These are phyloP conservation scores for Musa beccarii DNA, from an alignment of 176 grass and related monocot genomes.

Conservation along the genomic window DNA sequence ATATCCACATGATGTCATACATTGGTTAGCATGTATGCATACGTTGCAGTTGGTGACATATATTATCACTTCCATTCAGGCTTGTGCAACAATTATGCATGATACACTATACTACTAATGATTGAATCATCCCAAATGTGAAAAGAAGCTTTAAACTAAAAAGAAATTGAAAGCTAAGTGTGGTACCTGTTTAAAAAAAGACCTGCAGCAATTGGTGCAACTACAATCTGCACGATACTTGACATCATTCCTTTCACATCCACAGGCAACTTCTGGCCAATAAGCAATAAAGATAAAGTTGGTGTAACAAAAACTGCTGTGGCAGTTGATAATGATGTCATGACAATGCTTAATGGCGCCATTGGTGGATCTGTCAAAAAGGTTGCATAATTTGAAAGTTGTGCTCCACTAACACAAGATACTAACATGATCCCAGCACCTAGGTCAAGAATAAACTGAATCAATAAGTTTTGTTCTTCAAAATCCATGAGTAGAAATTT, in stretches of 20 bases:
- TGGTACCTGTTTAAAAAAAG: constrained; percentile 78
- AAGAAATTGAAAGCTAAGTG: not conserved
- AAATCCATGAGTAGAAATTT: not conserved
- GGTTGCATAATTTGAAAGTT: constrained; percentile 92
- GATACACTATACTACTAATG: not conserved
- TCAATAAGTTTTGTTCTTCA: not conserved
- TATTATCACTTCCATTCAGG: not conserved
- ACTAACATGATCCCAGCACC: constrained; percentile 97
- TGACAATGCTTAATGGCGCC: constrained; percentile 96
- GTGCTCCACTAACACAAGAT: constrained; percentile 91
- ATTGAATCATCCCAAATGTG: too few relatives aligned
- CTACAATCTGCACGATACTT: constrained; percentile 88
- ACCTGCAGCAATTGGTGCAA: constrained; percentile 83
- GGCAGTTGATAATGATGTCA: constrained; percentile 95
- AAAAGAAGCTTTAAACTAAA: not conserved
- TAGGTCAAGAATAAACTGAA: constrained; percentile 21
- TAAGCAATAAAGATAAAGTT: constrained; percentile 81
- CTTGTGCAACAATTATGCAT: not conserved
- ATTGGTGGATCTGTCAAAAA: constrained; percentile 83
- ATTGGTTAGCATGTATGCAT: not conserved
- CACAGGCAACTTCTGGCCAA: constrained; percentile 87
- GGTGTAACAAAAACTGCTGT: constrained; percentile 83
- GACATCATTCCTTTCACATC: constrained; percentile 96
- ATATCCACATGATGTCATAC: not conserved
- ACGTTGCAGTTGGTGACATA: not conserved